Evolutionary conservation across 805 yeast genomes (phyloP).

Genomic region (Starmerella riodocensis): DNA sequence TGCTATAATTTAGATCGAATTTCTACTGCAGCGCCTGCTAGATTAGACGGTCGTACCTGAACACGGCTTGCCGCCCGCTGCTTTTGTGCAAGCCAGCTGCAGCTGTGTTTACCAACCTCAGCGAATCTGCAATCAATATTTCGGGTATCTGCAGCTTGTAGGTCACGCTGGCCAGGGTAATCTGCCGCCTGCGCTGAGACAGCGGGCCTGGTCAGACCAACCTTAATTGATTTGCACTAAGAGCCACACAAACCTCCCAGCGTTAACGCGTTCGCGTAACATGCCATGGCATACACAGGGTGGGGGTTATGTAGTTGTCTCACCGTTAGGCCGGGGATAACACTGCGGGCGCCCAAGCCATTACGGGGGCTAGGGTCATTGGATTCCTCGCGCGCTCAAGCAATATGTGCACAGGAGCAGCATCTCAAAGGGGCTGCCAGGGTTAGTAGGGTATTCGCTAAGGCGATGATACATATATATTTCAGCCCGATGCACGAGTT

Average conservation of each 20-base stretch:
- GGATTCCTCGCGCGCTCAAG: constrained; percentile 4
- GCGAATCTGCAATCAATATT: too few relatives aligned
- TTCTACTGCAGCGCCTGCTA: too few relatives aligned
- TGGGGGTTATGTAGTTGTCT: not conserved
- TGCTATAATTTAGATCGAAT: too few relatives aligned
- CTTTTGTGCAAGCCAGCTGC: too few relatives aligned
- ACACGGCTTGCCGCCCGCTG: too few relatives aligned
- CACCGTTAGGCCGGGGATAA: not conserved
- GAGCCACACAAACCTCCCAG: constrained; percentile 5
- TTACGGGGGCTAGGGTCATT: not conserved
- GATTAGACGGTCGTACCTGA: too few relatives aligned
- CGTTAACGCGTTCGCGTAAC: constrained; percentile 8
- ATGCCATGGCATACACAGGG: constrained; percentile 1
- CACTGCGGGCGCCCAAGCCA: not conserved
- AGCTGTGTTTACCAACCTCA: too few relatives aligned
- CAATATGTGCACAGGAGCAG: constrained; percentile 4
- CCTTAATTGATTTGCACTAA: constrained; percentile 12
- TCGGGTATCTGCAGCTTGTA: too few relatives aligned
- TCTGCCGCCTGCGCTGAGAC: too few relatives aligned
- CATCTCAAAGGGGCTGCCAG: not conserved
- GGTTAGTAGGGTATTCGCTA: constrained; percentile 5
- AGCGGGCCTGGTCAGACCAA: not conserved
- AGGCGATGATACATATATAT: constrained; percentile 9
- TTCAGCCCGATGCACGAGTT: not conserved
- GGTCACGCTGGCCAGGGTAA: too few relatives aligned